Conservation (phyloP, 2,329 filamentous ascomycete genomes). For the Phialophora chinensis region DNA sequence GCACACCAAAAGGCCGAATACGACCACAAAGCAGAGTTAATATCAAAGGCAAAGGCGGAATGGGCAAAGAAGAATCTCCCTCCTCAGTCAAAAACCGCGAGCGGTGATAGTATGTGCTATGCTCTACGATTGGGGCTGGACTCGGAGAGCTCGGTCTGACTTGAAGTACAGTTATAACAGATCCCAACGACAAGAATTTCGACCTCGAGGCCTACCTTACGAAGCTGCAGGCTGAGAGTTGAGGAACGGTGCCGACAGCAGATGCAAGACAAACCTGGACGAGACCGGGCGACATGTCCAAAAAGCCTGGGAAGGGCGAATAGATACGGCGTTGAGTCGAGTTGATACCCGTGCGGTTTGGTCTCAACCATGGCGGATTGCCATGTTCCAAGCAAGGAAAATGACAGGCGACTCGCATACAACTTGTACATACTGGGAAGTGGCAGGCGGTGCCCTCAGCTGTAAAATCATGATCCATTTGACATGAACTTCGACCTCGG, state of each 20-base stretch:
- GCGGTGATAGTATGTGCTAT: constrained; percentile 45
- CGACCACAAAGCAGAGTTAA: constrained; percentile 87
- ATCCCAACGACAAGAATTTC: constrained; percentile 87
- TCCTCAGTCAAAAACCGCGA: constrained; percentile 48
- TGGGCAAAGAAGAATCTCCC: constrained; percentile 77
- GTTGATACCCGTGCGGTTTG: constrained; percentile 29
- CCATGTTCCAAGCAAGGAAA: constrained; percentile 22
- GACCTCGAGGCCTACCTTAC: constrained; percentile 85
- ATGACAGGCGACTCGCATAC: constrained; percentile 19
- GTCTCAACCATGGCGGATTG: constrained; percentile 20
- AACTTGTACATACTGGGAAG: constrained; percentile 34
- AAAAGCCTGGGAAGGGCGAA: constrained; percentile 15
- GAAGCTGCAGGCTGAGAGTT: constrained; percentile 38
- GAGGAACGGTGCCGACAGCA: constrained; percentile 7
- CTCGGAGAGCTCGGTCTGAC: constrained; percentile 35
- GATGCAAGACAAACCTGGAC: constrained; percentile 6
- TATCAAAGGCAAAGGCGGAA: constrained; percentile 89
- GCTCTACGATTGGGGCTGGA: not conserved
- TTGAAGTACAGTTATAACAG: constrained; percentile 64
- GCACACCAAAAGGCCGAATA: constrained; percentile 80
- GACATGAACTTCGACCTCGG: constrained; percentile 12
- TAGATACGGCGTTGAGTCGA: constrained; percentile 32
- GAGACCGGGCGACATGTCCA: constrained; percentile 10
- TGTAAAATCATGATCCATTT: constrained; percentile 32
- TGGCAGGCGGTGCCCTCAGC: constrained; percentile 18